phyloP scores from a whole-genome alignment of 2,329 filamentous ascomycete species.

The Claviceps sp. region DNA sequence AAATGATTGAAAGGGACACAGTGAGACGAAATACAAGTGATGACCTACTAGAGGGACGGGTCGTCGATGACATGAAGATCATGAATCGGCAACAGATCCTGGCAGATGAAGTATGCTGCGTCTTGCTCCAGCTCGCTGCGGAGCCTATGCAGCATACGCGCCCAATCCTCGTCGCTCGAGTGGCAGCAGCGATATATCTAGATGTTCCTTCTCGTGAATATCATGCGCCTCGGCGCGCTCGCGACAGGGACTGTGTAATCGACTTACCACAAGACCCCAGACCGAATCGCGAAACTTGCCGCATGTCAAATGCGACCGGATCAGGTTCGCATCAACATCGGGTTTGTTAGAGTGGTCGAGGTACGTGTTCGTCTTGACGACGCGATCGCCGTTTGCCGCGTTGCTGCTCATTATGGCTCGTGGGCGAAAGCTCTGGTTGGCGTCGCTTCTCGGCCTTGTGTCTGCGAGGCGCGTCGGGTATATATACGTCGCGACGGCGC shows the following conservation, averaged over 20 bases:
- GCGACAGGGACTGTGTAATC: too few relatives aligned
- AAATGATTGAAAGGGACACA: too few relatives aligned
- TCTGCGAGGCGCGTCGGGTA: too few relatives aligned
- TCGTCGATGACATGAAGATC: constrained; percentile 1
- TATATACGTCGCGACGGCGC: too few relatives aligned
- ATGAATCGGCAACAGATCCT: neutral
- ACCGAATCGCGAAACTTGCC: neutral
- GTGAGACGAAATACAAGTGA: neutral
- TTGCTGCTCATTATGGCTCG: neutral
- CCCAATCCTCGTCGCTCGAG: neutral
- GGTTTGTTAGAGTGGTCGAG: neutral
- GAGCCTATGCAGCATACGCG: neutral
- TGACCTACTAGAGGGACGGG: neutral
- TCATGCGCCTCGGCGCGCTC: neutral
- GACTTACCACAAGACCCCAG: constrained; percentile 2
- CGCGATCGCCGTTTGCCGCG: neutral
- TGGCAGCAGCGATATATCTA: constrained; percentile 2
- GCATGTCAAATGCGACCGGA: neutral
- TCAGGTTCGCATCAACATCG: neutral
- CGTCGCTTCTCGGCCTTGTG: too few relatives aligned
- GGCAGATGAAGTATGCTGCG: neutral
- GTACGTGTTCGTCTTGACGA: neutral
- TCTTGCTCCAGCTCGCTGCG: neutral
- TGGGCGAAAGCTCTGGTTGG: too few relatives aligned
- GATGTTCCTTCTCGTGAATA: neutral